Evolutionary conservation across 1,284 basidiomycete genomes (phyloP).

Genomic region (Phlebopus sp.): DNA sequence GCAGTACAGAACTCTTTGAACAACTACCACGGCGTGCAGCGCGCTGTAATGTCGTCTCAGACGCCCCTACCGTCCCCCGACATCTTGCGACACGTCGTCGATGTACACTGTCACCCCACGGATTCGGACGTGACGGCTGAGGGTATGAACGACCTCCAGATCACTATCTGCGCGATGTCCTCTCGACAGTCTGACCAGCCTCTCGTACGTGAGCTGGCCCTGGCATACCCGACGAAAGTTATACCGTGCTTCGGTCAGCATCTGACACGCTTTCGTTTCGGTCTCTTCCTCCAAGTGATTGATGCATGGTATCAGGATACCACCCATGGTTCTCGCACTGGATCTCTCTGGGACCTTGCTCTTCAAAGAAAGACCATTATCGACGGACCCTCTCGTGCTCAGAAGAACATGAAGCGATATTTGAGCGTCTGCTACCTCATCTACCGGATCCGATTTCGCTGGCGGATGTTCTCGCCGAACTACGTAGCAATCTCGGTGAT

Average conservation of each 20-base stretch:
- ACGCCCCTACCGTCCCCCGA: constrained; percentile 13
- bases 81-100: constrained; percentile 63
- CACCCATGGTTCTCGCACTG: constrained; percentile 83
- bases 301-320: constrained; percentile 49
- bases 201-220: constrained; percentile 60
- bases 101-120: constrained; percentile 82
- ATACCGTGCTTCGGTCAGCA: constrained; percentile 72
- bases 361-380: constrained; percentile 67
- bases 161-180: constrained; percentile 76
- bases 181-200: constrained; percentile 59
- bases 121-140: constrained; percentile 50
- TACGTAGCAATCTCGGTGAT: constrained; percentile 53
- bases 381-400: constrained; percentile 49
- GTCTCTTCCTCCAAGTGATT: constrained; percentile 10
- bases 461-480: constrained; percentile 45
- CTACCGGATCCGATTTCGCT: constrained; percentile 67
- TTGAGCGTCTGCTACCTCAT: constrained; percentile 49
- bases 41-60: not conserved
- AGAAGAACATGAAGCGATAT: constrained; percentile 36
- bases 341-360: constrained; percentile 47
- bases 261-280: constrained; percentile 3
- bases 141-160: constrained; percentile 49
- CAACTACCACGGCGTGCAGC: not conserved
- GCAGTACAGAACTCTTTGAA: no score
- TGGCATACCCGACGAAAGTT: constrained; percentile 58